Percentiles rank a stretch among this genome's conserved stretches.
These are phyloP conservation scores for Hyphodiscus hymeniophilus DNA, from an alignment of 495 filamentous ascomycete genomes.

Conservation along the genomic window DNA sequence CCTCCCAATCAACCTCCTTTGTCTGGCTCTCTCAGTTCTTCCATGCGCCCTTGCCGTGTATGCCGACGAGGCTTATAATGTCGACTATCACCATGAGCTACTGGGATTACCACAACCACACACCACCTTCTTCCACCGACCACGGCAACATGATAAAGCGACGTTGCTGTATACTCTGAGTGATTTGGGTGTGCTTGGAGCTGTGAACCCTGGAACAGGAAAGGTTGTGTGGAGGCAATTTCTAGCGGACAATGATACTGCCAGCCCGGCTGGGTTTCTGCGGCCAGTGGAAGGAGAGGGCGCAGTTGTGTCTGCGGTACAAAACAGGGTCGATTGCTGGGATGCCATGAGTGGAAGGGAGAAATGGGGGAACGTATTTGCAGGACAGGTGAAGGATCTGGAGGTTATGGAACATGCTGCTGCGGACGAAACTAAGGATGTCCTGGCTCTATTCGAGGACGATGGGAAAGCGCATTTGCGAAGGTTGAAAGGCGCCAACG, in stretches of 20 bases:
- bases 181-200: conserved; percentile 71
- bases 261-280: conserved; percentile 36
- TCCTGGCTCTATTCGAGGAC: conserved; percentile 59
- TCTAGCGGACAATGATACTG: conserved; percentile 24
- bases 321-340: conserved; percentile 64
- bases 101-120: conserved; percentile 71
- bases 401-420: conserved; percentile 68
- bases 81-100: conserved; percentile 89
- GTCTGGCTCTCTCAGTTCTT: conserved; percentile 17
- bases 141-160: conserved; percentile 69
- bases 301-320: conserved; percentile 63
- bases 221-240: conserved; percentile 78
- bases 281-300: conserved; percentile 65
- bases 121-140: conserved; percentile 92
- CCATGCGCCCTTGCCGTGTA: conserved; percentile 59
- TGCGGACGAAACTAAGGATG: conserved; percentile 50
- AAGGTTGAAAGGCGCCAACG: conserved; percentile 63
- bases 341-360: conserved; percentile 71
- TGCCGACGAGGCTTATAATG: conserved; percentile 80
- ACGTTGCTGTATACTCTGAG: conserved; percentile 88
- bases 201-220: conserved; percentile 82
- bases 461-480: conserved; percentile 49
- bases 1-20: conserved; percentile 18
- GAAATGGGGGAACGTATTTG: conserved; percentile 59
- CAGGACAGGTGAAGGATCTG: conserved; percentile 59